Conservation (phyloP, 2,329 filamentous ascomycete species). For the Grosmannia clavigera region DNA sequence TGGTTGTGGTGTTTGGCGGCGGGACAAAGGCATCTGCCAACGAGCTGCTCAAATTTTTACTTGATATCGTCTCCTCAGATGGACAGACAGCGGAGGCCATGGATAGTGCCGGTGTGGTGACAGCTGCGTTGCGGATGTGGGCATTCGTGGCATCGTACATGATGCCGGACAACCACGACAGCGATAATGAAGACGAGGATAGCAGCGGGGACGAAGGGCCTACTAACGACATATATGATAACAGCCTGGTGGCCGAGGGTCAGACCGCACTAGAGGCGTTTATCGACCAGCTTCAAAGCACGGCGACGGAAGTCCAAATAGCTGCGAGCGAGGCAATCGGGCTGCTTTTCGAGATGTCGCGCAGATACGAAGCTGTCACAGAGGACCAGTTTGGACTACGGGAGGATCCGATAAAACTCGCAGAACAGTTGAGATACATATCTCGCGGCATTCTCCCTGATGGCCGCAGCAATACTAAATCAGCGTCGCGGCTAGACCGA, state of each 20-base stretch:
- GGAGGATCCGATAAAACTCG: slow-evolving; percentile 36
- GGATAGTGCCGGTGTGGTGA: slow-evolving; percentile 59
- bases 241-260: slow-evolving; percentile 39
- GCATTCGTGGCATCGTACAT: slow-evolving; percentile 54
- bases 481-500: slow-evolving; percentile 36
- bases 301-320: slow-evolving; percentile 59
- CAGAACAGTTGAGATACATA: slow-evolving; percentile 34
- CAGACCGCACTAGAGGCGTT: slow-evolving; percentile 68
- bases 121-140: slow-evolving; percentile 67
- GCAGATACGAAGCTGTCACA: slow-evolving; percentile 34
- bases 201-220: slow-evolving; percentile 28
- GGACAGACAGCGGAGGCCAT: slow-evolving; percentile 58
- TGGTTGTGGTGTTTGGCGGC: slow-evolving; percentile 65
- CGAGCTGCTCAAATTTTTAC: slow-evolving; percentile 60
- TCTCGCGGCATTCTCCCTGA: slow-evolving; percentile 21
- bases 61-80: slow-evolving; percentile 71
- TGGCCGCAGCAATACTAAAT: slow-evolving; percentile 24
- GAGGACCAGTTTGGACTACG: slow-evolving; percentile 36
- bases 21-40: slow-evolving; percentile 54
- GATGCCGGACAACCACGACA: slow-evolving; percentile 54
- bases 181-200: slow-evolving; percentile 56
- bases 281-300: slow-evolving; percentile 72
- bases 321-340: slow-evolving; percentile 72
- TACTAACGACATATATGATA: slow-evolving; percentile 59
- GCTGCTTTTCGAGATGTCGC: slow-evolving; percentile 62